Conservation (phyloP, 1,139 yeast species). For the Yamadazyma jaroonii region DNA sequence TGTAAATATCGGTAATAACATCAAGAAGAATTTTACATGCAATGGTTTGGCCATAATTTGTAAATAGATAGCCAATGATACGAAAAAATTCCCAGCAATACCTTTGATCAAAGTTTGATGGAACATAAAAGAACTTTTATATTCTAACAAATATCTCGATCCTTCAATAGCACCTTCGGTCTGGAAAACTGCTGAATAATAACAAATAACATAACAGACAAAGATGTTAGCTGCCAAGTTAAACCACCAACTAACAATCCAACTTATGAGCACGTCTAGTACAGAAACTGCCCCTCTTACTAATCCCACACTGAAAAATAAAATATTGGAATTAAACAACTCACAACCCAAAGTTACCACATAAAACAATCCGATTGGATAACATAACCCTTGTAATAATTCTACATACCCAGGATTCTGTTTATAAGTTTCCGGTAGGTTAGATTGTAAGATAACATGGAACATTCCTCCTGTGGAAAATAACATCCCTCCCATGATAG, state of each 20-base stretch:
- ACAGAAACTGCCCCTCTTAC: constrained; percentile 67
- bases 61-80: constrained; percentile 68
- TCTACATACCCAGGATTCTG: constrained; percentile 54
- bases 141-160: constrained; percentile 43
- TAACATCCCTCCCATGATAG: constrained; percentile 67
- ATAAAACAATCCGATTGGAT: constrained; percentile 68
- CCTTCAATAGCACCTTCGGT: constrained; percentile 41
- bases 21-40: constrained; percentile 71
- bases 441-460: constrained; percentile 53
- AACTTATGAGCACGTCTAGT: constrained; percentile 59
- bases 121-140: constrained; percentile 48
- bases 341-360: constrained; percentile 75
- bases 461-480: constrained; percentile 77
- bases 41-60: constrained; percentile 76
- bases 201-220: constrained; percentile 61
- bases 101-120: constrained; percentile 61
- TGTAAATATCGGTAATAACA: constrained; percentile 66
- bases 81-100: constrained; percentile 74
- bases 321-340: constrained; percentile 66
- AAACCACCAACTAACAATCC: constrained; percentile 67
- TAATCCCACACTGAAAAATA: constrained; percentile 66
- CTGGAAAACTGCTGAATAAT: constrained; percentile 48
- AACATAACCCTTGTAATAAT: constrained; percentile 54
- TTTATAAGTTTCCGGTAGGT: constrained; percentile 38
- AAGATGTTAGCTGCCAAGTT: constrained; percentile 64